Conservation (phyloP, 352 stramenopile genomes). For the Globisporangium rhizosaccharum region DNA sequence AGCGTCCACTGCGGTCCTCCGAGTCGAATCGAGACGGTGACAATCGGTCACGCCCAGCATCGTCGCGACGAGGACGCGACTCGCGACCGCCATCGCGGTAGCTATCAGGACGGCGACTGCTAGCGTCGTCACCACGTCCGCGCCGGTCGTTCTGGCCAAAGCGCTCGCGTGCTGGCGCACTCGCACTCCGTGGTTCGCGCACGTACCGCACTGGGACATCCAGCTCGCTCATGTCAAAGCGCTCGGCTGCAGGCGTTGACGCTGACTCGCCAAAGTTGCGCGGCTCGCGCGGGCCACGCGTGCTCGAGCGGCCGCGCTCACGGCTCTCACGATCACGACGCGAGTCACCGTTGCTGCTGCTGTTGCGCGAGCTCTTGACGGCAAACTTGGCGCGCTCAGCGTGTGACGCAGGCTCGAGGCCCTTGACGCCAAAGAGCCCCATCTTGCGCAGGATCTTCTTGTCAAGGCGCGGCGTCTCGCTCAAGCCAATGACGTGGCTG, state of each 20-base stretch:
- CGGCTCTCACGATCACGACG: background rate
- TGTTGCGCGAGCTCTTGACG: conserved; percentile 8
- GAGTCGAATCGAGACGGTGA: conserved; percentile 5
- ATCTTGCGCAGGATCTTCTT: conserved; percentile 85
- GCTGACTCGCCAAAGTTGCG: conserved; percentile 14
- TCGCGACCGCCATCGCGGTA: conserved; percentile 9
- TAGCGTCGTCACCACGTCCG: conserved; percentile 3
- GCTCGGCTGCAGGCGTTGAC: conserved; percentile 6
- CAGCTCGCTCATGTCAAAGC: conserved; percentile 8
- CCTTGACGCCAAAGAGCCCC: conserved; percentile 82
- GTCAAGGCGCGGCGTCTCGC: conserved; percentile 74
- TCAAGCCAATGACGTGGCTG: conserved; percentile 48
- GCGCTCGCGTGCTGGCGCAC: background rate
- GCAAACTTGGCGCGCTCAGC: conserved; percentile 12
- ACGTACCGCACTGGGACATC: background rate
- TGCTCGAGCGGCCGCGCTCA: conserved; percentile 1
- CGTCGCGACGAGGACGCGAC: background rate
- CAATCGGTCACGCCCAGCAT: conserved; percentile 1
- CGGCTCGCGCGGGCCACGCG: conserved; percentile 2
- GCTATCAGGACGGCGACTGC: conserved; percentile 10
- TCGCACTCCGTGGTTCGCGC: background rate
- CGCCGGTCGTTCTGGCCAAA: conserved; percentile 1
- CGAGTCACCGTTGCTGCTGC: background rate
- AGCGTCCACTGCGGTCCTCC: conserved; percentile 4
- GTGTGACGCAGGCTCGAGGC: conserved; percentile 32